Evolutionary conservation across 2,329 filamentous ascomycete species (phyloP), one percentile per base, ranked within the genome.

Genomic region (Rhytidhysteron rufulum): DNA sequence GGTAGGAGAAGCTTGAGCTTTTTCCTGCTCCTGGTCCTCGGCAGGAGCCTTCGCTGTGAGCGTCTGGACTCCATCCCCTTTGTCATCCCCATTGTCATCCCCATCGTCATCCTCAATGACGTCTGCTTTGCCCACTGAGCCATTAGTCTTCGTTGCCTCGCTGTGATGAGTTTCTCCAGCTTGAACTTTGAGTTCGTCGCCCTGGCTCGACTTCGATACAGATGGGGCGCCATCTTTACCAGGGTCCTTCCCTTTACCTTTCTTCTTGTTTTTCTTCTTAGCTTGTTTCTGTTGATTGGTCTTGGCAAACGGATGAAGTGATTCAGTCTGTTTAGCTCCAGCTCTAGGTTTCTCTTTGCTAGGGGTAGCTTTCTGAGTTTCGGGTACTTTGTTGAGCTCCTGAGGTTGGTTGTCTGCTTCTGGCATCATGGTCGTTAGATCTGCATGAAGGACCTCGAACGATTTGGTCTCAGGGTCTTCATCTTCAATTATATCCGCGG

Each of bases 201-300:
- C 22, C 30, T 24, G 37, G 18, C 16, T 37, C 30, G 17, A 37
- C 31, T 31, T 46, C 45, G 20, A 49, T 11, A 49, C 45, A 4
- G 42, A 37, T 37, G 53, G 53, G 10, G 42, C 46, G 20, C 48
- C 45, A 16, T 29, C 39, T 22, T 53, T 54, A 31, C 44, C 48
- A 33, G 17, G 22, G 51, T 62, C 41, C 49, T 55, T 34, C 3
- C 37, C 15, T 59, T 40, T 40, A 13, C 29, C 29, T 15, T 34
- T 43, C 31, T 53, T 46, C 40, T 51, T 54, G 19, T 66, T 68
- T 42, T 65, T 65, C 48, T 62, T 66, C 18, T 57, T 59, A 34
- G 58, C 60, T 40, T 59, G 60, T 17, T 50, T 49, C 29, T 58
- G 56, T 13, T 51, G 39, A 37, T 60, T 62, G 18, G 43, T 52